phyloP scores from a whole-genome alignment of 2,329 filamentous ascomycete genomes.

The Tolypocladium amazonense region DNA sequence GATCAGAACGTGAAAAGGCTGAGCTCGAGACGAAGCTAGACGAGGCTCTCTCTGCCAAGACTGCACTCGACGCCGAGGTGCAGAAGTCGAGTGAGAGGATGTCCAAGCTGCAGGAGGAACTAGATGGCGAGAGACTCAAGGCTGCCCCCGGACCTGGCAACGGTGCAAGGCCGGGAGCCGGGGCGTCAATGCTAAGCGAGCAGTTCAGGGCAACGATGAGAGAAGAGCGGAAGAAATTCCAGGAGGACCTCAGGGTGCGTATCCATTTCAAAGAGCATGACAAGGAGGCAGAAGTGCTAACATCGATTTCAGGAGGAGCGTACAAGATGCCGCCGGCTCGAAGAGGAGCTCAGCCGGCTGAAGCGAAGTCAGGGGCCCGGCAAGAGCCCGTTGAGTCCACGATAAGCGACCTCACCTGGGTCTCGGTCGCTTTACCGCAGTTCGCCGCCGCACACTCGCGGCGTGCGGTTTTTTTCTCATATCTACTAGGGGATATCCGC shows the following conservation, averaged over 20 bases:
- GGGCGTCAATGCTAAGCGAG: constrained; percentile 43
- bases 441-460: neutral
- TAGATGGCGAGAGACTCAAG: constrained; percentile 40
- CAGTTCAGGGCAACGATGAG: constrained; percentile 46
- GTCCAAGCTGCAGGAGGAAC: constrained; percentile 35
- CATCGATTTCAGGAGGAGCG: constrained; percentile 35
- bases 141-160: constrained; percentile 22
- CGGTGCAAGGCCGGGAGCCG: constrained; percentile 25
- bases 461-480: neutral
- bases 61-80: constrained; percentile 31
- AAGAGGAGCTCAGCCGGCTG: constrained; percentile 37
- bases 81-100: constrained; percentile 24
- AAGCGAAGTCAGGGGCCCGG: constrained; percentile 30
- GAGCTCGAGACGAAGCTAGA: constrained; percentile 28
- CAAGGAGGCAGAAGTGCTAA: constrained; percentile 14
- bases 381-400: constrained; percentile 32
- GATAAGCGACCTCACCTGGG: constrained; percentile 5
- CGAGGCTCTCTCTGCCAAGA: constrained; percentile 16
- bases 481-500: neutral
- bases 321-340: constrained; percentile 32
- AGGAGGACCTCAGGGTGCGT: constrained; percentile 41
- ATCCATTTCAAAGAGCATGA: neutral
- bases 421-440: neutral
- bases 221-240: constrained; percentile 46
- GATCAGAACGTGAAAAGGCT: constrained; percentile 38